Percentiles rank a stretch among this genome's conserved stretches.
Evolutionary conservation across 2,329 filamentous ascomycete species (phyloP).

Genomic region (Sporothrix dimorphospora): DNA sequence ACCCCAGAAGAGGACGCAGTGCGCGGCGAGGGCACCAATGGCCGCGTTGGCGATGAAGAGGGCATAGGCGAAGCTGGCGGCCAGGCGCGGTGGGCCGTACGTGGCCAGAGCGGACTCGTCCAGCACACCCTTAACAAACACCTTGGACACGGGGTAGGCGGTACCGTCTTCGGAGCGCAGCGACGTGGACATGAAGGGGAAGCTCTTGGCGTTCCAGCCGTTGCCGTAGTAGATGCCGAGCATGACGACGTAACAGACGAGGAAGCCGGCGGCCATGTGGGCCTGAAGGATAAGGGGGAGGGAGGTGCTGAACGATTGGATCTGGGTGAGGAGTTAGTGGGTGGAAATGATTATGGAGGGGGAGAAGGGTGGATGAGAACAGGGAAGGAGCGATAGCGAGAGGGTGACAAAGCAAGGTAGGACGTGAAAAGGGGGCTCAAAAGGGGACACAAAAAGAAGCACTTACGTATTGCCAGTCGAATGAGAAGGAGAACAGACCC

Average conservation of each 20-base stretch:
- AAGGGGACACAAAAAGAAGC: too few relatives aligned
- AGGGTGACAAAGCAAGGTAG: too few relatives aligned
- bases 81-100: conserved; percentile 52
- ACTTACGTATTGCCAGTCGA: conserved; percentile 62
- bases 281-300: conserved; percentile 56
- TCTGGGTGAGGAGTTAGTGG: conserved; percentile 42
- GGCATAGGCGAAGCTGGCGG: conserved; percentile 54
- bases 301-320: conserved; percentile 57
- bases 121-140: conserved; percentile 49
- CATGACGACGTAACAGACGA: conserved; percentile 55
- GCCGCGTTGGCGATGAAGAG: conserved; percentile 62
- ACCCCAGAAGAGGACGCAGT: conserved; percentile 60
- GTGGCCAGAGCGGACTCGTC: conserved; percentile 46
- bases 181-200: conserved; percentile 59
- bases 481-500: conserved; percentile 52
- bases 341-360: not conserved
- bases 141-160: conserved; percentile 45
- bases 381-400: conserved; percentile 31
- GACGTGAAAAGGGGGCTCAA: too few relatives aligned
- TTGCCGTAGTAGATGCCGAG: conserved; percentile 56
- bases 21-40: conserved; percentile 58
- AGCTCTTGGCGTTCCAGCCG: conserved; percentile 49
- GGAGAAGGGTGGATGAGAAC: not conserved
- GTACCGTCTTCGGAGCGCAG: conserved; percentile 48
- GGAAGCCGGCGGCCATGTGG: conserved; percentile 51